These are phyloP conservation scores for Prunus campanulata DNA, from an alignment of 306 rosid genomes.

Conservation along the genomic window DNA sequence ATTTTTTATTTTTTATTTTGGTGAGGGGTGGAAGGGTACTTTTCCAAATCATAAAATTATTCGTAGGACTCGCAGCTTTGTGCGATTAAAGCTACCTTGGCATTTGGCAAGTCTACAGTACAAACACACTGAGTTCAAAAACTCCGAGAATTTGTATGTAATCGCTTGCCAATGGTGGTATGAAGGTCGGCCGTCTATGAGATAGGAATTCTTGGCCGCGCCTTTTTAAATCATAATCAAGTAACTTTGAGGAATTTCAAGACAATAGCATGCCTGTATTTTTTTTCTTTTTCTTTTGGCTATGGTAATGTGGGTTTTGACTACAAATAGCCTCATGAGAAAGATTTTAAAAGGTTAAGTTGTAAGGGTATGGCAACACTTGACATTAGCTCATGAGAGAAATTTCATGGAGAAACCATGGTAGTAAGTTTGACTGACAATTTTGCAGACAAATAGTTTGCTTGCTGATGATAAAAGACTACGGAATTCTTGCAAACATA, in stretches of 20 bases:
- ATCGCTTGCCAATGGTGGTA: background rate
- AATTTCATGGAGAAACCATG: background rate
- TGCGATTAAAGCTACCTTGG: background rate
- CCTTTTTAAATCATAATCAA: background rate
- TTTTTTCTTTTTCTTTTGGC: too few species aligned
- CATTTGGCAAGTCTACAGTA: too few species aligned
- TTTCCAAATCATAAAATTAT: background rate
- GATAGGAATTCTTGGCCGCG: background rate
- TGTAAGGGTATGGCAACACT: background rate
- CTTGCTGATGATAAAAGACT: background rate
- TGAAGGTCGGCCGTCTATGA: background rate
- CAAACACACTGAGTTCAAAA: background rate
- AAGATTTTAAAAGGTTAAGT: background rate
- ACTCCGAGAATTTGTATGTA: background rate
- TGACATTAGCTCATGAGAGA: background rate
- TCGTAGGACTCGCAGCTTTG: background rate
- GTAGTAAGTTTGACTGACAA: background rate
- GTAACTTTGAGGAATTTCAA: background rate
- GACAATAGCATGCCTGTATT: background rate
- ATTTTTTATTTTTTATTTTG: too few species aligned
- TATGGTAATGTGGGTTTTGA: background rate
- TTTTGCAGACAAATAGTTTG: background rate
- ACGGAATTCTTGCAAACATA: background rate
- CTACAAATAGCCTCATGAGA: background rate
- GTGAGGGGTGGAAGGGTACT: too few species aligned